Conservation (phyloP, 108 stramenopile species). For the Nannochloropsis gaditana region DNA sequence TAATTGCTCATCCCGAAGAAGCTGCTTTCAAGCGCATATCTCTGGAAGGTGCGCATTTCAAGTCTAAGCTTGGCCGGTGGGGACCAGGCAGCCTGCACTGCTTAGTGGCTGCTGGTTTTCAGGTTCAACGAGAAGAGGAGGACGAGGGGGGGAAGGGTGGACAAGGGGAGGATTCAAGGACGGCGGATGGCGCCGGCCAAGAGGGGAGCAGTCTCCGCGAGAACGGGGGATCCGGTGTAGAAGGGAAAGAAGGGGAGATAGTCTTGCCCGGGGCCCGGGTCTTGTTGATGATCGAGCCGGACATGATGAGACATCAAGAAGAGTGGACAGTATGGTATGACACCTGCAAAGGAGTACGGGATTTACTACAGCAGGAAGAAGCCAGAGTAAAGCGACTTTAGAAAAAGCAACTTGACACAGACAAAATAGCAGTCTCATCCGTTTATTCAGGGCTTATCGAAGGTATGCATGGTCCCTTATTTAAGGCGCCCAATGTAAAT, state of each 20-base stretch:
- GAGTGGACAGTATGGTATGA: conserved; percentile 4
- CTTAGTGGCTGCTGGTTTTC: neutral
- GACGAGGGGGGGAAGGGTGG: neutral
- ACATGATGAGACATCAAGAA: neutral
- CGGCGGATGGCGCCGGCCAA: neutral
- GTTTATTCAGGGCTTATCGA: no score
- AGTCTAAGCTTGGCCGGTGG: neutral
- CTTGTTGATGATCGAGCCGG: neutral
- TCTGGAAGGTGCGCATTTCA: neutral
- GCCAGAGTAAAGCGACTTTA: neutral
- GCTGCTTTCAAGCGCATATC: neutral
- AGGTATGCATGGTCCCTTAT: no score
- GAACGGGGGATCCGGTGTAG: neutral
- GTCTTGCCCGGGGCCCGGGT: neutral
- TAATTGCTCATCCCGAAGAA: neutral
- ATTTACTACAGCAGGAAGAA: neutral
- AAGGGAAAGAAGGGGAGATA: neutral
- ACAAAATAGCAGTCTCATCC: neutral
- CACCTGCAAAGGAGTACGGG: neutral
- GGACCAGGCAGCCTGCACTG: neutral
- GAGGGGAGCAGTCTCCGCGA: neutral
- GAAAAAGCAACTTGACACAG: neutral
- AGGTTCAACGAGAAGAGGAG: neutral
- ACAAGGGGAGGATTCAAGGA: neutral
- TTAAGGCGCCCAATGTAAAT: no score